Evolutionary conservation across 345 rosid genomes (phyloP), one percentile per base, ranked within the genome.

Genomic region (rapeseed (Brassica napus)): DNA sequence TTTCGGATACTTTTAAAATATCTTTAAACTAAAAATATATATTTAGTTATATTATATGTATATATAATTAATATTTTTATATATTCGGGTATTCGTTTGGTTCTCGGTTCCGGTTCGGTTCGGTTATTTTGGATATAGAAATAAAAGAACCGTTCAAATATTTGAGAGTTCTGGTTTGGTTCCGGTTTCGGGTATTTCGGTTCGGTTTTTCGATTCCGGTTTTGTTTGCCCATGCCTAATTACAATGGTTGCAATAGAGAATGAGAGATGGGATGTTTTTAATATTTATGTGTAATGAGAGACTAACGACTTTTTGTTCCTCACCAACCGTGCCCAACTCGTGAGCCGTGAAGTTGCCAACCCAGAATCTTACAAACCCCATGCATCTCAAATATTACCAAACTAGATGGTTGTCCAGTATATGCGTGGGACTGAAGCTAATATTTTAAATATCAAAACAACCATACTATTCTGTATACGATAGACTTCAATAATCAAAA

Each of bases 261-360:
- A 26, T 24, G 68, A 69, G 64, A 73, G 65, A 39, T 74, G 79
- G 75, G 75, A 37, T 54, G 79, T 68, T 69, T 2, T 63, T 47
- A 14, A 69, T 52, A 61, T 26, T 37, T 35, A 65, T 28, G 42
- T 62, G 61, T 62, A 52, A 80, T 3, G 31, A 28, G 31, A 26
- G 65, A 61, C 35, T 62, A 30, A 30, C 79, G 83, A 77, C 77
- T 76, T 55, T 73, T 72, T 88, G 90, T 84, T 78, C 72, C 94
- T 88, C 85, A 85, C 84, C 91, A 84, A 87, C 92, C 92, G 86
- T 84, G 89, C 90, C 91, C 84, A 84, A 83, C 81, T 81, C 79
- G 84, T 82, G 81, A 75, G 74, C 81, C 79, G 81, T 82, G 79
- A 77, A 77, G 60, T 73, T 68, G 78, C 74, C 71, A 73, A 73